A percentile compares a stretch with the other conserved stretches of the same genome.
phyloP scores from a whole-genome alignment of 805 yeast species.

The Myxozyma neglecta region DNA sequence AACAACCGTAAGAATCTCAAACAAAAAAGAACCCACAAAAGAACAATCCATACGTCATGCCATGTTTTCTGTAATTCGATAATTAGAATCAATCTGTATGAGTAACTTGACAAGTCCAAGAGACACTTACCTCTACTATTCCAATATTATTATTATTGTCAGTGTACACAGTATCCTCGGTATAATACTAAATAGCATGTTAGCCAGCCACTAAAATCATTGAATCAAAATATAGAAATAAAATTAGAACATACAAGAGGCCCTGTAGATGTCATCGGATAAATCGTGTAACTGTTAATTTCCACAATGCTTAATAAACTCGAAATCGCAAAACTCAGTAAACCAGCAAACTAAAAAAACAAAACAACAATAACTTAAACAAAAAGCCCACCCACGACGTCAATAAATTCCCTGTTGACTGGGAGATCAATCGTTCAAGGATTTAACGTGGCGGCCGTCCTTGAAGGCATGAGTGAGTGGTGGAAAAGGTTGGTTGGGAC shows the following conservation, averaged over 20 bases:
- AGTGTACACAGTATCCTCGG: conserved; percentile 29
- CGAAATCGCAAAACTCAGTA: neutral
- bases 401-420: too few species aligned
- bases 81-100: neutral
- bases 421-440: too few species aligned
- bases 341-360: neutral
- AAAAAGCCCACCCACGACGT: too few species aligned
- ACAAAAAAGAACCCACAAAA: neutral
- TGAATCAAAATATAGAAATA: too few species aligned
- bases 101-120: neutral
- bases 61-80: conserved; percentile 24
- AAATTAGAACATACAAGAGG: conserved; percentile 1
- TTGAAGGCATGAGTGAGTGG: too few species aligned
- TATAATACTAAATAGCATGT: conserved; percentile 13
- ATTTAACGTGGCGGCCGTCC: too few species aligned
- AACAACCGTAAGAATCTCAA: neutral
- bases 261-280: conserved; percentile 8
- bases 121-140: conserved; percentile 25
- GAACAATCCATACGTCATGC: conserved; percentile 22
- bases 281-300: neutral
- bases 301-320: neutral
- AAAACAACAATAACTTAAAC: neutral
- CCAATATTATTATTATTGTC: conserved; percentile 16
- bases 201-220: neutral
- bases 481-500: too few species aligned